Base-by-base conservation (phyloP, 179 eudicot genomes). In the Dionaea muscipula region DNA sequence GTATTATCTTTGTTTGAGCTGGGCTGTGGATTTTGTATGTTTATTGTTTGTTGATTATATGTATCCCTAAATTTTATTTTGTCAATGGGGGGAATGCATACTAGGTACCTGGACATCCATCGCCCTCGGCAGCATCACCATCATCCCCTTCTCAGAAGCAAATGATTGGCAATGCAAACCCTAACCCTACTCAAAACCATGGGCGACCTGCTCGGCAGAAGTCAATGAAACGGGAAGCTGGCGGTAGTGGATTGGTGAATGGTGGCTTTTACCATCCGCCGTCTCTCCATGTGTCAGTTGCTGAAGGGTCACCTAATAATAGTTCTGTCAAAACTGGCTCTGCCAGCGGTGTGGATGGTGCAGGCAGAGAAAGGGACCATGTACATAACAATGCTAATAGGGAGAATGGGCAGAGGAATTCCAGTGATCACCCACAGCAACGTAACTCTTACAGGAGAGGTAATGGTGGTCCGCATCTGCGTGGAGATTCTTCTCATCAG, bases 401-500 rank as follows among this genome's bases (percentile, higher is more conserved):
- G 27, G 75, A 76, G 20, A 22, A 51, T 7, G 83, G 80, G 14
- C 81, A 72, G 27, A 79, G 71, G 48, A 79, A 66, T 23, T 73
- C 77, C 15, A 81, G 70, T 40, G 94, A 81, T 55, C 81, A 76
- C 45, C 68, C 74, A 37, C 85, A 72, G 7, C 81, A 69, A 1
- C 82, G 91, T 13, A 75, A 26, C 61, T 66, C 88, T 1, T 76
- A 53, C 62, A 82, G 81, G 67, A 83, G 85, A 74, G 84, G 78
- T 8, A 71, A 68, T 59, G 69, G 81, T 15, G 81, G 81, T 7
- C 59, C 75, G 20, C 83, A 78, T 44, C 67, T 81, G 12, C 91
- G 96, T 11, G 84, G 88, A 37, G 88, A 85, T 63, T 84, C 84
- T 27, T 72, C 91, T 50, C 77, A 78, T 71, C 79, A 76, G 39